Evolutionary conservation across 73 alveolate genomes (phyloP).

Genomic region (Tetrahymena malaccensis): DNA sequence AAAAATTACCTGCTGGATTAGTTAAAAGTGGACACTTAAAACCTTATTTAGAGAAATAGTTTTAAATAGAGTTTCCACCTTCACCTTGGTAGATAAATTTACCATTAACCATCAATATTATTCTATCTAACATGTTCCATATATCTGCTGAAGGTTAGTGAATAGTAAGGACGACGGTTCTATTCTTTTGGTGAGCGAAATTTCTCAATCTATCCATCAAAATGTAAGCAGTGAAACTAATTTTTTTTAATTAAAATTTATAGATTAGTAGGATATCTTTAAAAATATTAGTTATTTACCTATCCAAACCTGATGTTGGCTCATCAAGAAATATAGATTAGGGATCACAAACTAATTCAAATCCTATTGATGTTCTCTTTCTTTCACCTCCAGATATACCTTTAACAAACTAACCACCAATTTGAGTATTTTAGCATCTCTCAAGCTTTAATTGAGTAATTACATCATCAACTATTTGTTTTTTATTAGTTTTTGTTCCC

Average conservation of each 20-base stretch:
- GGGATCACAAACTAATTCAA: slow-evolving; percentile 37
- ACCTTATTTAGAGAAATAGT: slow-evolving; percentile 23
- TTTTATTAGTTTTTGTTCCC: not conserved
- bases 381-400: slow-evolving; percentile 16
- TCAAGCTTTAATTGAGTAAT: slow-evolving; percentile 12
- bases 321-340: slow-evolving; percentile 21
- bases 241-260: too few species aligned
- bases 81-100: slow-evolving; percentile 37
- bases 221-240: not conserved
- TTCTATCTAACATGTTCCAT: slow-evolving; percentile 41
- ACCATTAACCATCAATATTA: slow-evolving; percentile 46
- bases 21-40: slow-evolving; percentile 17
- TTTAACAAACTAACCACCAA: slow-evolving; percentile 18
- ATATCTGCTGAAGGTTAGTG: slow-evolving; percentile 60
- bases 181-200: slow-evolving; percentile 19
- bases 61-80: not conserved
- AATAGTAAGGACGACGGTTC: slow-evolving; percentile 54
- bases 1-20: slow-evolving; percentile 35
- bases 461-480: not conserved
- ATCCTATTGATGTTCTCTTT: slow-evolving; percentile 37
- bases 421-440: slow-evolving; percentile 8
- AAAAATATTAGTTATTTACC: too few species aligned
- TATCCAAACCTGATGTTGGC: not conserved
- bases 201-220: not conserved
- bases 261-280: too few species aligned